These are phyloP conservation scores for Claviceps sp. DNA, from an alignment of 2,329 filamentous ascomycete species.

Conservation along the genomic window DNA sequence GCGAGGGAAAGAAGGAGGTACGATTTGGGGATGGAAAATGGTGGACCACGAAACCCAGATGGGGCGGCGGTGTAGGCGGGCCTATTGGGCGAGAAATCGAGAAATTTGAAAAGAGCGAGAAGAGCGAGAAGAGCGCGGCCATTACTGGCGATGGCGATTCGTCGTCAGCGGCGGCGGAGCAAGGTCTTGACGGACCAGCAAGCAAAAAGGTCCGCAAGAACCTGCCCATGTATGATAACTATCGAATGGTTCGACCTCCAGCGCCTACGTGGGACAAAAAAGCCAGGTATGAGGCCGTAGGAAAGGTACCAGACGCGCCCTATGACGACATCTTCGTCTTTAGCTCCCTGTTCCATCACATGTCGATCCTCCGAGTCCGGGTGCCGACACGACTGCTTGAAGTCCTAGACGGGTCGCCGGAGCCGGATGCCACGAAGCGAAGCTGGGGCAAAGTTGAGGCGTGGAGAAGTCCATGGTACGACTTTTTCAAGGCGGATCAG, in stretches of 20 bases:
- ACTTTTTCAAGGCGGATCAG: slow-evolving; percentile 41
- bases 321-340: slow-evolving; percentile 51
- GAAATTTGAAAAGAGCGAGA: slow-evolving; percentile 5
- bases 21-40: slow-evolving; percentile 45
- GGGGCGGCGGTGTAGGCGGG: slow-evolving; percentile 50
- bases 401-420: slow-evolving; percentile 34
- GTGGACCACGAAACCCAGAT: slow-evolving; percentile 48
- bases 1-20: slow-evolving; percentile 41
- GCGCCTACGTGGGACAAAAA: slow-evolving; percentile 47
- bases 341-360: slow-evolving; percentile 48
- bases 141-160: slow-evolving; percentile 33
- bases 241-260: slow-evolving; percentile 47
- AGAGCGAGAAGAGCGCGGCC: slow-evolving; percentile 28
- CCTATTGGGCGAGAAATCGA: slow-evolving; percentile 50
- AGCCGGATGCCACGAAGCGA: slow-evolving; percentile 18
- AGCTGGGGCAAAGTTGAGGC: slow-evolving; percentile 41
- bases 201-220: slow-evolving; percentile 40
- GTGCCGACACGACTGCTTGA: slow-evolving; percentile 40
- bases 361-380: slow-evolving; percentile 44
- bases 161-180: slow-evolving; percentile 11
- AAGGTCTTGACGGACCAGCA: slow-evolving; percentile 13
- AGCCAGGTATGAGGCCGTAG: slow-evolving; percentile 43
- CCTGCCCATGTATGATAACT: slow-evolving; percentile 47
- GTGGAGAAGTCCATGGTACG: slow-evolving; percentile 47
- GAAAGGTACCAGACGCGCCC: slow-evolving; percentile 29